A percentile compares a stretch with the other conserved stretches of the same genome.
phyloP scores from a whole-genome alignment of 2,329 filamentous ascomycete genomes.

The Aspergillus unguis region DNA sequence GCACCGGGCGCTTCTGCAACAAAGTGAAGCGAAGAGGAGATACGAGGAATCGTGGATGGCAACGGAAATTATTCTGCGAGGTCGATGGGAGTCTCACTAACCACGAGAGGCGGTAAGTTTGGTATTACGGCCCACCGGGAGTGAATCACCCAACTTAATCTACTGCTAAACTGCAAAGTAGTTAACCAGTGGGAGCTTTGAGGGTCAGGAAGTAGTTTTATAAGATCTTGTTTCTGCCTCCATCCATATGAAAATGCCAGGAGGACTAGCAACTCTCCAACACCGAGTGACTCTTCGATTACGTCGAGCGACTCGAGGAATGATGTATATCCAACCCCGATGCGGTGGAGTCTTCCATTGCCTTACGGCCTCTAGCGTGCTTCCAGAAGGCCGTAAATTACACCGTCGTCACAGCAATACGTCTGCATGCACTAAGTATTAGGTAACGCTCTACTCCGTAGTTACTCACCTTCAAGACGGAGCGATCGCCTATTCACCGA shows the following conservation, averaged over 20 bases:
- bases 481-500: no score
- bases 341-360: slow-evolving; percentile 11
- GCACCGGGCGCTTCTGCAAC: slow-evolving; percentile 5
- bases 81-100: background rate
- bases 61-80: slow-evolving; percentile 13
- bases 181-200: no score
- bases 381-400: slow-evolving; percentile 9
- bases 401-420: no score
- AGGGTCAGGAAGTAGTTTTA: no score
- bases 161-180: no score
- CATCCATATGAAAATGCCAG: no score
- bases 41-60: slow-evolving; percentile 4
- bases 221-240: no score
- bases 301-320: slow-evolving; percentile 9
- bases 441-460: no score
- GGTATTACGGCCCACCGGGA: slow-evolving; percentile 1
- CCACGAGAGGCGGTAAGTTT: slow-evolving; percentile 8
- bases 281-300: background rate
- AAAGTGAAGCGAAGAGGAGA: slow-evolving; percentile 2
- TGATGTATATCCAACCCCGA: slow-evolving; percentile 2
- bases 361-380: slow-evolving; percentile 11
- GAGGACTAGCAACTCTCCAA: no score
- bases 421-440: no score
- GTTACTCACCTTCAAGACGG: no score
- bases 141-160: background rate